Base-by-base conservation (phyloP, 2,329 filamentous ascomycete species). In the Arthroderma uncinatum region DNA sequence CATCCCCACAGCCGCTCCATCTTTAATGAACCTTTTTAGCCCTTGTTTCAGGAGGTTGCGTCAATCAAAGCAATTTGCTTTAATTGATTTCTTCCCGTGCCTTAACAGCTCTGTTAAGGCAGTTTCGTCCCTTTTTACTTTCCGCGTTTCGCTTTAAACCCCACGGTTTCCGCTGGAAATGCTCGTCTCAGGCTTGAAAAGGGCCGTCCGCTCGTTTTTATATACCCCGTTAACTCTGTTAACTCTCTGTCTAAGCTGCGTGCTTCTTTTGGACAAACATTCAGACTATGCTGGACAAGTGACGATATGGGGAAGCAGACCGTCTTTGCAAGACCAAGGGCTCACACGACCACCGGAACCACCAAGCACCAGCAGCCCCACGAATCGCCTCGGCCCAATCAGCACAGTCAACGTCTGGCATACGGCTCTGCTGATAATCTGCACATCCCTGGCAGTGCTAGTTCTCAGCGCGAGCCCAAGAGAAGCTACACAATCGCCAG, bases 21-120 rank as follows among this genome's bases (percentile, higher is more conserved):
- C 40, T 25, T 47, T 47, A 47, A 33, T 50, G 25, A 50, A 50
- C 47, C 47, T 50, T 50, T 33, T 33, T 19, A 33, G 47, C 47
- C 47, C 47, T 33, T 50, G 47, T 50, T 50, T 50, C 47, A 50
- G 47, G 25, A 30, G 10, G 23, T n/a, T 33, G 28, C 40, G 12
- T 47, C 40, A 50, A 50, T 50, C 33, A 33, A 50, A 30, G 47
- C 47, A 50, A 50, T 33, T 50, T 50, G 47, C 47, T 50, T 50
- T 50, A 33, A 30, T 50, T 50, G 47, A 50, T 10, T 30, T n/a
- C 28, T 33, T 50, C 28, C 47, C 47, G 47, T 33, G 14, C 28
- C 47, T 50, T 50, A 50, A 50, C 25, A 30, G 47, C 42, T 9
- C 25, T 50, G 25, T 50, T 50, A 50, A 50, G 47, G 21, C 14